phyloP scores from a whole-genome alignment of 129 eudicot genomes.

The Chrysanthemum lavandulifolium region DNA sequence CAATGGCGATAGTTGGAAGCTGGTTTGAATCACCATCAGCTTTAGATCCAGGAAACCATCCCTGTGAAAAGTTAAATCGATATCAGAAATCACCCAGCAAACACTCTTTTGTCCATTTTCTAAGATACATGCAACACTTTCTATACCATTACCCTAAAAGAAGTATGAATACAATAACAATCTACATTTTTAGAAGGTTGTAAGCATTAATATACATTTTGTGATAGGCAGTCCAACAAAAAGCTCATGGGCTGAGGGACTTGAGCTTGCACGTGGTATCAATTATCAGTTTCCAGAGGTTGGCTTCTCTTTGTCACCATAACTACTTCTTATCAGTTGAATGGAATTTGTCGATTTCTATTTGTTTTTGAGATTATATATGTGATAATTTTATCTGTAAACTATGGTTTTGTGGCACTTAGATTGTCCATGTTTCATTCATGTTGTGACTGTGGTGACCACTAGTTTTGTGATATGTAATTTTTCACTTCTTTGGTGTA shows the following conservation, averaged over 20 bases:
- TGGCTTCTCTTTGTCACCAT: background rate
- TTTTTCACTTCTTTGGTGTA: constrained; percentile 60
- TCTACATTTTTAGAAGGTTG: too few relatives aligned
- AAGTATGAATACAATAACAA: too few relatives aligned
- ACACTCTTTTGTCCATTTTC: too few relatives aligned
- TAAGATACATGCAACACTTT: too few relatives aligned
- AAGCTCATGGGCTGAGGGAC: constrained; percentile 68
- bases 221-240: constrained; percentile 81
- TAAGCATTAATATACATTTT: background rate
- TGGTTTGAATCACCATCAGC: too few relatives aligned
- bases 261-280: constrained; percentile 65
- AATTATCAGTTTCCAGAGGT: constrained; percentile 92
- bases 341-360: background rate
- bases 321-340: background rate
- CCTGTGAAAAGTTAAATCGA: too few relatives aligned
- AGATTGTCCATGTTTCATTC: background rate
- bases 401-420: background rate
- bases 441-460: background rate
- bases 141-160: too few relatives aligned
- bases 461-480: background rate
- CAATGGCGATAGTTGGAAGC: too few relatives aligned
- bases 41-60: too few relatives aligned
- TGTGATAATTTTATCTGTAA: background rate
- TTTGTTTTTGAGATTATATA: too few relatives aligned
- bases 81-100: too few relatives aligned